A percentile compares a stretch with the other conserved stretches of the same genome.
These are phyloP conservation scores for Fraxinus americana DNA, from an alignment of 257 asterid genomes.

Conservation along the genomic window DNA sequence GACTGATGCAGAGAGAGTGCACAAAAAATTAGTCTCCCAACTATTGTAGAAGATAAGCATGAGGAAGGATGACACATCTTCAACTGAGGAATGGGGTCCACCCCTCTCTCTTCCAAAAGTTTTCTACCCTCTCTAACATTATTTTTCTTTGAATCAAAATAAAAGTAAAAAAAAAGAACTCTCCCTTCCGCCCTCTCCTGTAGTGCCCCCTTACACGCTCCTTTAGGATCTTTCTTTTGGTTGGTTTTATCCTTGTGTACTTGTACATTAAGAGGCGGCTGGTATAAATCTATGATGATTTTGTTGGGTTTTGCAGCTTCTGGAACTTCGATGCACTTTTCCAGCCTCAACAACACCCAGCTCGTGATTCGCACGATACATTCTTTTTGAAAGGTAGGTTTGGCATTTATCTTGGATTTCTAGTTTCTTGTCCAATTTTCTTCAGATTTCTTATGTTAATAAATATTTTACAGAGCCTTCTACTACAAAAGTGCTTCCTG, in stretches of 20 bases:
- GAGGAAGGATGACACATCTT: not conserved
- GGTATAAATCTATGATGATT: not conserved
- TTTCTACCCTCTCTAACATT: not conserved
- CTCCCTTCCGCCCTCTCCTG: not conserved
- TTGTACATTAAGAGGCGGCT: not conserved
- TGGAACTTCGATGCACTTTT: slow-evolving; percentile 98
- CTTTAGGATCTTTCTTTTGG: not conserved
- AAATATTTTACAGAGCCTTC: slow-evolving; percentile 66
- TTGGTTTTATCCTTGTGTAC: not conserved
- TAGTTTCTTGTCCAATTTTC: slow-evolving; percentile 6
- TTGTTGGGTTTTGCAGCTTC: slow-evolving; percentile 54
- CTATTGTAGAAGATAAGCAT: not conserved
- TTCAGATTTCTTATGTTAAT: slow-evolving; percentile 27
- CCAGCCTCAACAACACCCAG: slow-evolving; percentile 99
- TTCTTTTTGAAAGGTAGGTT: slow-evolving; percentile 84
- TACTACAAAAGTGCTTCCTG: slow-evolving; percentile 74
- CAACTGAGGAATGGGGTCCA: not conserved
- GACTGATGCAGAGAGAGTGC: not conserved
- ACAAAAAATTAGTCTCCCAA: not conserved
- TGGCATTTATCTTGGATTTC: slow-evolving; percentile 20
- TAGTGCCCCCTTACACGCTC: not conserved
- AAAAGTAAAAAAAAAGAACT: not conserved
- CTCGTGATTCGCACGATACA: slow-evolving; percentile 99
- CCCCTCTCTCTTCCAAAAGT: not conserved
- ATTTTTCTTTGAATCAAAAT: not conserved